phyloP scores from a whole-genome alignment of 129 eudicot species.

The Saussurea involucrata region DNA sequence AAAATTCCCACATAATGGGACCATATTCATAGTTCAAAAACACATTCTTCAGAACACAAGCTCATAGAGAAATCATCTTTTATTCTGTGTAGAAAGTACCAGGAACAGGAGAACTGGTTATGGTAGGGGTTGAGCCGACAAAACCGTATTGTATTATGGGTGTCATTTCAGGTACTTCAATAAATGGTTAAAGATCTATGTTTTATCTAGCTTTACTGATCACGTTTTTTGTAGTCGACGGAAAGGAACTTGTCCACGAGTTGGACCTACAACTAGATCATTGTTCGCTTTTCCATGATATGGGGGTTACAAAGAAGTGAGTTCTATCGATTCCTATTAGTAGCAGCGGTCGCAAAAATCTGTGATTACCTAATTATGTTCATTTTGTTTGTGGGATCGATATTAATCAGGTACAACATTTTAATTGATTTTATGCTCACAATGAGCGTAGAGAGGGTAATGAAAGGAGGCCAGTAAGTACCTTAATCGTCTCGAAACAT shows the following conservation, averaged over 20 bases:
- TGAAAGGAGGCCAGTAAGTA: slow-evolving; percentile 35
- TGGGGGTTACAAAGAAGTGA: slow-evolving; percentile 34
- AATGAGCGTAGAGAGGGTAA: slow-evolving; percentile 12
- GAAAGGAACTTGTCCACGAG: slow-evolving; percentile 25
- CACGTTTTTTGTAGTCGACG: slow-evolving; percentile 13
- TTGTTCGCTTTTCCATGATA: slow-evolving; percentile 14
- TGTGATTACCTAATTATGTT: background rate
- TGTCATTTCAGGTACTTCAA: slow-evolving; percentile 32
- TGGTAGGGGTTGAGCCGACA: slow-evolving; percentile 10
- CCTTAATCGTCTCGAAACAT: background rate
- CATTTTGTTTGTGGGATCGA: background rate
- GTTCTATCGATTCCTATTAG: slow-evolving; percentile 5
- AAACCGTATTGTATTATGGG: slow-evolving; percentile 33
- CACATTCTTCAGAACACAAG: background rate
- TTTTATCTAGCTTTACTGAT: background rate
- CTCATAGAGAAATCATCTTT: background rate
- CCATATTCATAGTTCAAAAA: background rate
- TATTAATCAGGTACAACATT: slow-evolving; percentile 22
- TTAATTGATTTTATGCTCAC: slow-evolving; percentile 25
- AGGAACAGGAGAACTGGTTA: slow-evolving; percentile 29
- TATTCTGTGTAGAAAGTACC: slow-evolving; percentile 28
- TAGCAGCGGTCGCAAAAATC: background rate
- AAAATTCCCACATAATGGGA: background rate
- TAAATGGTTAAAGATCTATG: background rate
- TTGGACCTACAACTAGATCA: slow-evolving; percentile 27